Evolutionary conservation across 768 basidiomycete genomes (phyloP).

Genomic region (Termitomyces sp.): DNA sequence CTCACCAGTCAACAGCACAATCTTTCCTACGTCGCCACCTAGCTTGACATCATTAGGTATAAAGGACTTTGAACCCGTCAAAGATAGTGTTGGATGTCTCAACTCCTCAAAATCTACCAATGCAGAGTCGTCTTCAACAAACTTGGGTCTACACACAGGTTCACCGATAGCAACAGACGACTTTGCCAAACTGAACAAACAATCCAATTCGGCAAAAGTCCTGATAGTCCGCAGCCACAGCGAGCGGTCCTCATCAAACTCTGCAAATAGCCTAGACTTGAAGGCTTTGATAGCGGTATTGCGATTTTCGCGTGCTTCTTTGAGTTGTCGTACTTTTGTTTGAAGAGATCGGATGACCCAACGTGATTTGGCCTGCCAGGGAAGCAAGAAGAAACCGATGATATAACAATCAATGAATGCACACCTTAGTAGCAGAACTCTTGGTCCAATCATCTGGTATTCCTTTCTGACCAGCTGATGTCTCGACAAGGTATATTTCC

Average conservation of each 20-base stretch:
- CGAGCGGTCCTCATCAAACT: conserved; percentile 78
- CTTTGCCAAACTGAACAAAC: conserved; percentile 87
- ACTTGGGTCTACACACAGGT: conserved; percentile 87
- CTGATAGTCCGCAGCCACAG: conserved; percentile 82
- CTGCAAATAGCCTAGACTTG: conserved; percentile 69
- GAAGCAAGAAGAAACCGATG: not conserved
- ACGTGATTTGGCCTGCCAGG: conserved; percentile 58
- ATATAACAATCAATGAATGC: not conserved
- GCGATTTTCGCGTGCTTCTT: conserved; percentile 91
- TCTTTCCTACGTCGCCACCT: conserved; percentile 68
- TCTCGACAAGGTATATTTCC: conserved; percentile 91
- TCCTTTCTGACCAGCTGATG: conserved; percentile 49
- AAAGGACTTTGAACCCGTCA: conserved; percentile 63
- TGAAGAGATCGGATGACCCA: conserved; percentile 75
- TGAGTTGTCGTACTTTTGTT: conserved; percentile 69
- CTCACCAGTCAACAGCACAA: conserved; percentile 83
- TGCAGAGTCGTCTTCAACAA: conserved; percentile 76
- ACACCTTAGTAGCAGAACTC: conserved; percentile 73
- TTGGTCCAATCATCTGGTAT: conserved; percentile 87
- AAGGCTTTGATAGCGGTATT: conserved; percentile 79
- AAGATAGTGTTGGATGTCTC: conserved; percentile 81
- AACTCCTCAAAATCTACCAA: conserved; percentile 86
- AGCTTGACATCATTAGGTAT: conserved; percentile 92
- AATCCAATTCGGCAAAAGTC: conserved; percentile 93
- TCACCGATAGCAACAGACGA: conserved; percentile 87